These are phyloP conservation scores for Gelatoporia subvermispora DNA, from an alignment of 768 basidiomycete species.

Conservation along the genomic window DNA sequence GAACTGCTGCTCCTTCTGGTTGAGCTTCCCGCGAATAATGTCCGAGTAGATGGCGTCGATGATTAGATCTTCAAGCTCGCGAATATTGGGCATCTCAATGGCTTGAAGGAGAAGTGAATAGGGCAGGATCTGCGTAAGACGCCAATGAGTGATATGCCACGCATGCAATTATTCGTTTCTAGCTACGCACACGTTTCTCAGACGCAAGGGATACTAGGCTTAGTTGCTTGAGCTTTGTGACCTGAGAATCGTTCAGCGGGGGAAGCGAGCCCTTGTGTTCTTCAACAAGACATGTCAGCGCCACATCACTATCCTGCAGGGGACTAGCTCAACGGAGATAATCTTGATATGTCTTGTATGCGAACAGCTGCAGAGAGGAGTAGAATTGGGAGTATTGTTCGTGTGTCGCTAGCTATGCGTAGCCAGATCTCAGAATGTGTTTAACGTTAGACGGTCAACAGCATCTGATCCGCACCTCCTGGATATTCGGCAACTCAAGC, in stretches of 20 bases:
- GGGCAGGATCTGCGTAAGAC: conserved; percentile 59
- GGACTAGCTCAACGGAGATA: conserved; percentile 50
- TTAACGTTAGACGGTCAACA: not conserved
- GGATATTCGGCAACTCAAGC: conserved; percentile 74
- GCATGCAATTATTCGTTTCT: not conserved
- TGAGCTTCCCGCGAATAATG: conserved; percentile 84
- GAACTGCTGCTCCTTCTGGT: conserved; percentile 85
- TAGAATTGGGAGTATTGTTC: conserved; percentile 61
- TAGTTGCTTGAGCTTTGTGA: conserved; percentile 87
- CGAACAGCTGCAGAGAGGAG: conserved; percentile 76
- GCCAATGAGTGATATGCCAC: not conserved
- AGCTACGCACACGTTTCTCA: conserved; percentile 67
- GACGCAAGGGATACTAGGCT: conserved; percentile 83
- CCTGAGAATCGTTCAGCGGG: conserved; percentile 64
- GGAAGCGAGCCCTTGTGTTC: conserved; percentile 67
- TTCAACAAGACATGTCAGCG: conserved; percentile 24
- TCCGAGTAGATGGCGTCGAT: conserved; percentile 96
- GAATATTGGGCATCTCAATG: conserved; percentile 73
- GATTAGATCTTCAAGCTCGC: conserved; percentile 93
- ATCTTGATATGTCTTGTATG: conserved; percentile 83
- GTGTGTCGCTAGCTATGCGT: conserved; percentile 54
- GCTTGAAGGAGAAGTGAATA: conserved; percentile 68
- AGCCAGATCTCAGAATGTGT: too few relatives aligned
- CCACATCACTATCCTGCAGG: not conserved
- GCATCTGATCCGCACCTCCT: conserved; percentile 54